Percentiles rank a stretch among this genome's conserved stretches.
These are phyloP conservation scores for Cornus florida DNA, from an alignment of 148 eudicot species.

Conservation along the genomic window DNA sequence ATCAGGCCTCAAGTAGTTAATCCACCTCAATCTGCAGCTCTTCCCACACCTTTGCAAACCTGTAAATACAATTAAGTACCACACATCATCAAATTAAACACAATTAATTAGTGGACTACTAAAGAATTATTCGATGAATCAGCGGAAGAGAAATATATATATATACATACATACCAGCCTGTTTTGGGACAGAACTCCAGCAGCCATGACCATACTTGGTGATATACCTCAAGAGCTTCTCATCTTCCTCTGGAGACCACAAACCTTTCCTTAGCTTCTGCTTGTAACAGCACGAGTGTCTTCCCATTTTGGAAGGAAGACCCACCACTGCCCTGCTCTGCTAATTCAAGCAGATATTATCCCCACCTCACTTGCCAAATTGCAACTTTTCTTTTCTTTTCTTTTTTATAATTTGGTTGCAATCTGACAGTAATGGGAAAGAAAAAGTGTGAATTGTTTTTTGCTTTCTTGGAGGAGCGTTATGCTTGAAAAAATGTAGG, in stretches of 20 bases:
- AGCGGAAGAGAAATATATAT: no score
- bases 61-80: not conserved
- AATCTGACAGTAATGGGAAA: not conserved
- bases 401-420: not conserved
- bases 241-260: constrained; percentile 9
- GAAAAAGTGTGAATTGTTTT: not conserved
- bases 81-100: no score
- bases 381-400: not conserved
- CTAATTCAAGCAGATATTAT: not conserved
- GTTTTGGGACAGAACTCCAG: constrained; percentile 17
- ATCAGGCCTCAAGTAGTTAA: constrained; percentile 46
- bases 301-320: not conserved
- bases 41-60: constrained; percentile 50
- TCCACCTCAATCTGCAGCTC: constrained; percentile 52
- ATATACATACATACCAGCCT: not conserved
- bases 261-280: constrained; percentile 17
- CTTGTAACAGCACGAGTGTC: constrained; percentile 10
- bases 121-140: no score
- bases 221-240: constrained; percentile 8
- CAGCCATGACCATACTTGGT: constrained; percentile 6
- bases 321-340: not conserved
- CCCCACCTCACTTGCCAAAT: not conserved
- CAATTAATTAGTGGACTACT: no score
- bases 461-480: no score
- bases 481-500: not conserved